Evolutionary conservation across 768 basidiomycete species (phyloP), one percentile per base, ranked within the genome.

Genomic region (Tulasnella sp.): DNA sequence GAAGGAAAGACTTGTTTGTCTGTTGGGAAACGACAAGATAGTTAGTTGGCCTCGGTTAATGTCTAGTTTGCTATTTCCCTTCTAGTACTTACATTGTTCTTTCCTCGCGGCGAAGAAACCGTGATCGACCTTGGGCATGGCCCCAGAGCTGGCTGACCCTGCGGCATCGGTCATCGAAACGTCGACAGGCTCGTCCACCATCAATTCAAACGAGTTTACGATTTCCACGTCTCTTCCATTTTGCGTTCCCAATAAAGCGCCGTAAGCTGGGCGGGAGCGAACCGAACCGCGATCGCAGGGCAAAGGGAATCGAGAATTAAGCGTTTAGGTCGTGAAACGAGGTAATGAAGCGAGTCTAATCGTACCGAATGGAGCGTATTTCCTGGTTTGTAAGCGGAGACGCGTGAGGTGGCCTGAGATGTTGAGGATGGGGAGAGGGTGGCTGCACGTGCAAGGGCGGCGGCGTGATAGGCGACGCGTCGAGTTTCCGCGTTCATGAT

Each of bases 1-100:
- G 96, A 95, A 14, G 97, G 97, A 83, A 99, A 99, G 29, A 99
- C 97, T 84, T 97, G 96, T 83, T 97, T 97, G 86, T 96, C 97
- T 99, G 82, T 64, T 71, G 38, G 29, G n/a, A 19, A n/a, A 3
- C 3, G 29, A 2, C 29, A 25, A 34, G n/a, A n/a, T n/a, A n/a
- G n/a, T n/a, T 7, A 29, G 58, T 29, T 17, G 14, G 58, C 29
- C 29, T 34, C 11, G 14, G 2, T 34, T 34, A 42, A 17, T 11
- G 25, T 64, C 5, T 34, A 34, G 29, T n/a, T 11, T 4, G 17
- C 25, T 11, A 64, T 12, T 15, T 17, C 9, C 25, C 25, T 8
- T 4, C 5, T 5, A 4, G 17, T 2, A 64, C 58, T 9, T 1
- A 64, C 58, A 64, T 83, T 98, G 96, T 78, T 96, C 95, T 79